phyloP scores from a whole-genome alignment of 108 stramenopile species.

The Skeletonema marinoi region DNA sequence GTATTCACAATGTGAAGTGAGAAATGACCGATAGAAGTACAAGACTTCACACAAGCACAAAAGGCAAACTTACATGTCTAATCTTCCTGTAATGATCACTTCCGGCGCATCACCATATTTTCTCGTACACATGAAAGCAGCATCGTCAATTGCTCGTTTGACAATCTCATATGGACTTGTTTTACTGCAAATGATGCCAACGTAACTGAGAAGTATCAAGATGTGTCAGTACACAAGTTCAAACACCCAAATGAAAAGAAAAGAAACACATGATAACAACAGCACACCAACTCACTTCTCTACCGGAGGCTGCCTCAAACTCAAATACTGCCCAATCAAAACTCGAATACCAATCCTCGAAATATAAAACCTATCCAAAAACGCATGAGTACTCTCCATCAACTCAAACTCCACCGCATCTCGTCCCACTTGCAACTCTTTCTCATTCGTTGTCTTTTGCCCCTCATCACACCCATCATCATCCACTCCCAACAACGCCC shows the following conservation, averaged over 20 bases:
- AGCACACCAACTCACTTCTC: conserved; percentile 40
- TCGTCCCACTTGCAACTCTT: conserved; percentile 10
- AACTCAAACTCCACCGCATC: conserved; percentile 53
- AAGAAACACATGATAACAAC: background rate
- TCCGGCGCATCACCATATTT: conserved; percentile 99
- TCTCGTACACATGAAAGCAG: conserved; percentile 95
- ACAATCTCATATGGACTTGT: conserved; percentile 96
- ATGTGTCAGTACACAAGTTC: background rate
- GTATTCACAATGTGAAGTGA: background rate
- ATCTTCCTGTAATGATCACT: conserved; percentile 92
- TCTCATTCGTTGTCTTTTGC: conserved; percentile 8
- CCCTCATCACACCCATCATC: conserved; percentile 31
- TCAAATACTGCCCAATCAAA: conserved; percentile 95
- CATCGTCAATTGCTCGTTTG: conserved; percentile 95
- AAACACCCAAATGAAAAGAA: background rate
- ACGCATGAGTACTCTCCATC: conserved; percentile 87
- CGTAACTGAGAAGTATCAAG: conserved; percentile 44
- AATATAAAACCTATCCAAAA: conserved; percentile 97
- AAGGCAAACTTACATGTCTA: conserved; percentile 71
- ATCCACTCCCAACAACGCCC: conserved; percentile 22
- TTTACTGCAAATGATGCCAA: conserved; percentile 85
- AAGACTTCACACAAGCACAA: background rate
- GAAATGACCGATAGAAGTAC: background rate
- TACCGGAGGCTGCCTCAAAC: conserved; percentile 83
- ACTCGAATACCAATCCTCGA: conserved; percentile 98